Evolutionary conservation across 352 stramenopile species (phyloP).

Genomic region (Globisporangium carolinianum): DNA sequence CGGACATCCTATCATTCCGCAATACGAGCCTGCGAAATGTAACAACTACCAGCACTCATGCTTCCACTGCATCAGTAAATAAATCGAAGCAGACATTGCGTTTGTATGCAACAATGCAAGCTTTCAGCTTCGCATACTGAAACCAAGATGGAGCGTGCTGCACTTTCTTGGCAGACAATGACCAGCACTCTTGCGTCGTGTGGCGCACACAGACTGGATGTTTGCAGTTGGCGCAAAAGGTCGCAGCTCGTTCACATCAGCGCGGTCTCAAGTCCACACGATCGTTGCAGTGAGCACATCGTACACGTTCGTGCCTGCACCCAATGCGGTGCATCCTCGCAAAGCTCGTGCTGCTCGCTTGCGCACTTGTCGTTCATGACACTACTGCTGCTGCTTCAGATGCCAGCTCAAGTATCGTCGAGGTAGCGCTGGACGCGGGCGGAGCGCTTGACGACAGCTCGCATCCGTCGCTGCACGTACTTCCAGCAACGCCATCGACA

Average conservation of each 20-base stretch:
- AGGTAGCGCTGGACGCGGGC: slow-evolving; percentile 2
- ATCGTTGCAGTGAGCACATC: neutral
- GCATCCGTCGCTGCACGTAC: neutral
- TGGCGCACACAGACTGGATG: neutral
- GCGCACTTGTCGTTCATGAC: neutral
- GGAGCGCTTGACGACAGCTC: neutral
- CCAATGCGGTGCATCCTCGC: neutral
- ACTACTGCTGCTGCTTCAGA: neutral
- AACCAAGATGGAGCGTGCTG: neutral
- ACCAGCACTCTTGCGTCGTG: neutral
- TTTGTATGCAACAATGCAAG: neutral
- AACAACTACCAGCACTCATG: neutral
- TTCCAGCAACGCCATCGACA: neutral
- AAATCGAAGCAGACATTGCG: neutral
- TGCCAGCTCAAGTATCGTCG: neutral
- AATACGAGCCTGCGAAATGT: neutral
- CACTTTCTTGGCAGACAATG: neutral
- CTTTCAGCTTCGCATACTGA: neutral
- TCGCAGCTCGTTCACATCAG: neutral
- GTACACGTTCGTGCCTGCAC: too few relatives aligned
- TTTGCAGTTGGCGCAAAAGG: neutral
- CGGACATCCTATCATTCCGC: neutral
- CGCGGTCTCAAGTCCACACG: too few relatives aligned
- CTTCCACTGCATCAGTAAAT: neutral
- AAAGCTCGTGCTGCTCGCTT: neutral